These are phyloP conservation scores for Aspergillus campestris DNA, from an alignment of 495 filamentous ascomycete genomes.

Conservation along the genomic window DNA sequence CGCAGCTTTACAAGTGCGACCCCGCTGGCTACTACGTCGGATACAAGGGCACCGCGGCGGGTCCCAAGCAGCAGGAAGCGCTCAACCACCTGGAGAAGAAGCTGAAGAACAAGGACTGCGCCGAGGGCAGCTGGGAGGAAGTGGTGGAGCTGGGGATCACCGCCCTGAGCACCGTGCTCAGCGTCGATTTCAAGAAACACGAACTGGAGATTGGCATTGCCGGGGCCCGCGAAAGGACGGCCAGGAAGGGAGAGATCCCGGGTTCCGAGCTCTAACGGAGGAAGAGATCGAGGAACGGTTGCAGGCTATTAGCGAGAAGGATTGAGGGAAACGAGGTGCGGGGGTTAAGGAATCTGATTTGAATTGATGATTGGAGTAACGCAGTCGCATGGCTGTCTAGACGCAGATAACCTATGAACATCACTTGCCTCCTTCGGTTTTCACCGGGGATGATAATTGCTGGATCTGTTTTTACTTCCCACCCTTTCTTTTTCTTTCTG, in stretches of 20 bases:
- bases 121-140: slow-evolving; percentile 90
- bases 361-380: neutral
- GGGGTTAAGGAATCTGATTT: neutral
- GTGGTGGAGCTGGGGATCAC: slow-evolving; percentile 95
- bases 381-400: slow-evolving; percentile 7
- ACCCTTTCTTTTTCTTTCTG: slow-evolving; percentile 8
- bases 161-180: slow-evolving; percentile 87
- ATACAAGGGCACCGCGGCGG: slow-evolving; percentile 95
- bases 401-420: slow-evolving; percentile 16
- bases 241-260: slow-evolving; percentile 64
- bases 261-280: slow-evolving; percentile 84
- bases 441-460: neutral
- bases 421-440: slow-evolving; percentile 1
- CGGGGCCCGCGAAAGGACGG: slow-evolving; percentile 74
- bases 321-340: slow-evolving; percentile 43
- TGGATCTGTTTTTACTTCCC: slow-evolving; percentile 12
- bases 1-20: slow-evolving; percentile 98
- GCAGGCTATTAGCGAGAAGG: slow-evolving; percentile 97
- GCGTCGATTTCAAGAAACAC: slow-evolving; percentile 98
- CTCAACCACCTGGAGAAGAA: slow-evolving; percentile 98
- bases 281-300: slow-evolving; percentile 97
- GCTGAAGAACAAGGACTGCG: slow-evolving; percentile 97
- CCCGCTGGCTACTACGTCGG: slow-evolving; percentile 96
- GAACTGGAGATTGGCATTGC: slow-evolving; percentile 97
- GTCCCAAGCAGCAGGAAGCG: slow-evolving; percentile 96